Conservation (phyloP, 2,329 filamentous ascomycete genomes). For the Microcyclospora tardicrescens region DNA sequence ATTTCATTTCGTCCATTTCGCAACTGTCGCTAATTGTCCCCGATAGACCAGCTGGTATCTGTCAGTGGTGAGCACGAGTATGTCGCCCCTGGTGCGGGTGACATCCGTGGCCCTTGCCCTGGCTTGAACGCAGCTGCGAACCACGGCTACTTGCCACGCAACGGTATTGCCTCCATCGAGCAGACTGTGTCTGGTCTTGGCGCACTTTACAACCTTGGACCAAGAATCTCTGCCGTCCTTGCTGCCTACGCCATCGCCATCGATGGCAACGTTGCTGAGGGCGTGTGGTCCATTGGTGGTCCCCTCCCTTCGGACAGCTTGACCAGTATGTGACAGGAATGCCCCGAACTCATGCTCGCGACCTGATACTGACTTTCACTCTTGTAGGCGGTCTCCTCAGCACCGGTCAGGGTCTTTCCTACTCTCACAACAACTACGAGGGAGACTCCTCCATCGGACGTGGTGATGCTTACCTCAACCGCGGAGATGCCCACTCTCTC, state of each 20-base stretch:
- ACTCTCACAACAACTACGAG: conserved; percentile 24
- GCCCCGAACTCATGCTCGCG: not conserved
- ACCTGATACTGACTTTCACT: not conserved
- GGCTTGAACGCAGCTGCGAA: conserved; percentile 16
- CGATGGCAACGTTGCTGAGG: conserved; percentile 14
- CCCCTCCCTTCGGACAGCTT: conserved; percentile 9
- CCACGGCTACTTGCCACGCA: conserved; percentile 16
- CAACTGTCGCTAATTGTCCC: not conserved
- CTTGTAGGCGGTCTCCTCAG: conserved; percentile 1
- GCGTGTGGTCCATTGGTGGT: conserved; percentile 22
- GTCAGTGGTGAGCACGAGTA: conserved; percentile 16
- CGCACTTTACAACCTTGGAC: conserved; percentile 15
- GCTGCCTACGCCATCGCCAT: conserved; percentile 22
- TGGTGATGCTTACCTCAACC: conserved; percentile 14
- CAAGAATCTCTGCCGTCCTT: conserved; percentile 17
- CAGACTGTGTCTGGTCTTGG: conserved; percentile 16
- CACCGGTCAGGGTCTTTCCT: conserved; percentile 13
- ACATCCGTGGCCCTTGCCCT: conserved; percentile 19
- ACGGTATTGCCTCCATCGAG: conserved; percentile 19
- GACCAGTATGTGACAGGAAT: conserved; percentile 3
- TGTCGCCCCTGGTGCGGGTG: conserved; percentile 4
- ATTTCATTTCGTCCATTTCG: not conserved
- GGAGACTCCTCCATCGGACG: conserved; percentile 16
- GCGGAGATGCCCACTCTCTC: conserved; percentile 15
- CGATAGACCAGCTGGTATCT: conserved; percentile 12